phyloP scores from a whole-genome alignment of 345 rosid species.

The Pugionium cornutum region DNA sequence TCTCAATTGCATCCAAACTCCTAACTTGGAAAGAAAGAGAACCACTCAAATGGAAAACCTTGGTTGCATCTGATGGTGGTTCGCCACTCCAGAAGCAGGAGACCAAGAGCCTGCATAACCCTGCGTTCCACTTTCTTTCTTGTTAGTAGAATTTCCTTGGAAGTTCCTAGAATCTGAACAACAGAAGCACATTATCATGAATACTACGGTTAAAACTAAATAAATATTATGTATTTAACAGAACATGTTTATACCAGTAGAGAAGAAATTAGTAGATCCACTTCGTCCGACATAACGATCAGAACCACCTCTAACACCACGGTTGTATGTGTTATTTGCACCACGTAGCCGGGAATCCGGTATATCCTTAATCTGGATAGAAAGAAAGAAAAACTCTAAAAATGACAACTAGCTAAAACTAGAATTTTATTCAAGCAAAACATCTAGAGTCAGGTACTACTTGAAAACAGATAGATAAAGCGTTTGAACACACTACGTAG shows the following conservation, averaged over 20 bases:
- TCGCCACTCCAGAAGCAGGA: constrained; percentile 49
- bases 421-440: constrained; percentile 1
- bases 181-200: constrained; percentile 34
- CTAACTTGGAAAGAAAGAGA: constrained; percentile 12
- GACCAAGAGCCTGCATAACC: constrained; percentile 54
- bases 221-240: constrained; percentile 7
- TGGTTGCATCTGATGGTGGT: constrained; percentile 43
- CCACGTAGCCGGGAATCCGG: constrained; percentile 65
- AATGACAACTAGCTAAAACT: constrained; percentile 8
- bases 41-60: constrained; percentile 48
- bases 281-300: constrained; percentile 71
- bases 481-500: background rate
- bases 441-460: constrained; percentile 3
- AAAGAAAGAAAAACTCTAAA: constrained; percentile 18
- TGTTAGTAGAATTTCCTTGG: constrained; percentile 61
- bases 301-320: constrained; percentile 70
- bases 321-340: constrained; percentile 49
- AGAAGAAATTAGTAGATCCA: constrained; percentile 48
- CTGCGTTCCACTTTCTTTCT: constrained; percentile 79
- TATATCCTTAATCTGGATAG: constrained; percentile 68
- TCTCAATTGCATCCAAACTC: background rate
- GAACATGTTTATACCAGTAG: constrained; percentile 58
- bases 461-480: background rate
- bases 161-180: constrained; percentile 61
- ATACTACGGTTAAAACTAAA: constrained; percentile 17